These are phyloP conservation scores for Selaginella moellendorffii DNA, from an alignment of 75 land plant genomes.

Conservation along the genomic window DNA sequence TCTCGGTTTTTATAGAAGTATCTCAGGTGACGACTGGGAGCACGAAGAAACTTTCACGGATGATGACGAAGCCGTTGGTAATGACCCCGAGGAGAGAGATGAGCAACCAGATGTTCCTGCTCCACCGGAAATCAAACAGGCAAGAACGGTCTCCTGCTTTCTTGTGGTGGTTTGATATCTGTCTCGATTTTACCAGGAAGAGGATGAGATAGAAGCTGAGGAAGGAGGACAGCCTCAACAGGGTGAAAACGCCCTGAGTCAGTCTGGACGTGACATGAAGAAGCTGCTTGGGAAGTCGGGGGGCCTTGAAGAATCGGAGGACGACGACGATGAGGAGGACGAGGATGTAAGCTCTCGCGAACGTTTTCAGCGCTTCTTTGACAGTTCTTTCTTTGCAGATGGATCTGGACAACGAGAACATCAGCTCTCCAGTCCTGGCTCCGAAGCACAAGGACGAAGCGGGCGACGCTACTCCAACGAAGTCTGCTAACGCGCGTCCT, in stretches of 20 bases:
- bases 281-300: conserved; percentile 63
- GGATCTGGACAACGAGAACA: conserved; percentile 41
- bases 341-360: conserved; percentile 58
- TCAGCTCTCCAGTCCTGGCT: conserved; percentile 58
- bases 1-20: too few relatives aligned
- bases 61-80: conserved; percentile 95
- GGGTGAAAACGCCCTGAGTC: conserved; percentile 48
- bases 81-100: conserved; percentile 87
- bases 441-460: conserved; percentile 55
- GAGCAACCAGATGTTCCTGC: conserved; percentile 95
- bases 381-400: too few relatives aligned
- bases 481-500: too few relatives aligned
- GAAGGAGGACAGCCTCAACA: conserved; percentile 56
- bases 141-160: too few relatives aligned
- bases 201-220: conserved; percentile 44
- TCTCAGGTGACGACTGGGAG: conserved; percentile 99
- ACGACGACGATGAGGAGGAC: conserved; percentile 69
- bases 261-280: conserved; percentile 92
- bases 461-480: conserved; percentile 51
- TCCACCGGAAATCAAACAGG: conserved; percentile 97
- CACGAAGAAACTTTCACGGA: conserved; percentile 99
- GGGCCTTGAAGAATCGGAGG: conserved; percentile 73
- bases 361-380: background rate
- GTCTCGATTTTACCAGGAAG: too few relatives aligned
- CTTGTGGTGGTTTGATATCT: too few relatives aligned